Percentiles rank a stretch among this genome's conserved stretches.
phyloP scores from a whole-genome alignment of 805 yeast species.

The Saccharomycopsis sp. region DNA sequence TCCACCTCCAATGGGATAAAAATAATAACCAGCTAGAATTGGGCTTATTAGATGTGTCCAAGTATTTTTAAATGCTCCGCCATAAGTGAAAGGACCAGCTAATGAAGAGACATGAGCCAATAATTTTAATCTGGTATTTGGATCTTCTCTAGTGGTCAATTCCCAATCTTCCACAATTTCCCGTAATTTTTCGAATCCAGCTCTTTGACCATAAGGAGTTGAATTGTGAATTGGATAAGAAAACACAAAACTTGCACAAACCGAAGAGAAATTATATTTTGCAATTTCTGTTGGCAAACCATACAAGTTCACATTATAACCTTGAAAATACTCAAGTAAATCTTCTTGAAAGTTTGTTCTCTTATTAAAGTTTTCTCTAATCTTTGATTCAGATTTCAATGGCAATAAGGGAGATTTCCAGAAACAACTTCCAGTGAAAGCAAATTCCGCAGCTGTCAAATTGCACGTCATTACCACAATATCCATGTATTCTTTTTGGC shows the following conservation, averaged over 20 bases:
- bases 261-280: constrained; percentile 25
- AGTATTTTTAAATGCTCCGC: constrained; percentile 21
- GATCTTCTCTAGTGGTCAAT: constrained; percentile 13
- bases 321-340: too few relatives aligned
- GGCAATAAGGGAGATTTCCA: constrained; percentile 31
- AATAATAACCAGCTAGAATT: constrained; percentile 21
- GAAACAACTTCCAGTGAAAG: constrained; percentile 31
- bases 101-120: constrained; percentile 32
- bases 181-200: constrained; percentile 24
- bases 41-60: constrained; percentile 36
- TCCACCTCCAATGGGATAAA: constrained; percentile 14
- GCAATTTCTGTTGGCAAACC: constrained; percentile 17
- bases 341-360: too few relatives aligned
- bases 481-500: constrained; percentile 22
- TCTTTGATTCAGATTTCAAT: neutral
- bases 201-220: neutral
- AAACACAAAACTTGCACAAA: constrained; percentile 31
- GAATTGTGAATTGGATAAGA: constrained; percentile 31
- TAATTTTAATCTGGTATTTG: constrained; percentile 19
- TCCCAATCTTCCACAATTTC: constrained; percentile 26
- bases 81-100: constrained; percentile 25
- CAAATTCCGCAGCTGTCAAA: constrained; percentile 29
- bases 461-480: constrained; percentile 33
- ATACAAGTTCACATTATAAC: too few relatives aligned
- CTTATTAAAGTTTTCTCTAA: too few relatives aligned